Percentiles rank a stretch among this genome's conserved stretches.
These are phyloP conservation scores for Brassica nigra DNA, from an alignment of 345 rosid species.

Conservation along the genomic window DNA sequence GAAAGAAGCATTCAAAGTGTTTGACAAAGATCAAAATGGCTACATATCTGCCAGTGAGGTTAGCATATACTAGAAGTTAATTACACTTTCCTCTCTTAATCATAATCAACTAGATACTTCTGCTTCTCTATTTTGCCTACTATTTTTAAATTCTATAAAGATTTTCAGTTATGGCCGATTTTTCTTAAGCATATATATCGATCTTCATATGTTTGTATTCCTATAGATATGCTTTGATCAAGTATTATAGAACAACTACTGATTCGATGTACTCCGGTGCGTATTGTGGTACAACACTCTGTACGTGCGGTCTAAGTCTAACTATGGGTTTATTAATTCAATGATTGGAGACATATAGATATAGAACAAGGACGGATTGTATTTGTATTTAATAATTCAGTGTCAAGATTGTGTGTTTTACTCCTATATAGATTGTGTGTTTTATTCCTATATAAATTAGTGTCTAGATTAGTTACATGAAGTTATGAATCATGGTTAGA, in stretches of 20 bases:
- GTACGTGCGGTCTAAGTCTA: conserved; percentile 14
- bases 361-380: background rate
- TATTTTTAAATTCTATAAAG: background rate
- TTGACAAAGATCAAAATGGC: conserved; percentile 87
- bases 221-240: background rate
- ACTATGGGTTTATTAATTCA: background rate
- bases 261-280: background rate
- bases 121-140: background rate
- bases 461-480: background rate
- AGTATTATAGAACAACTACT: background rate
- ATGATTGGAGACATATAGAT: conserved; percentile 1
- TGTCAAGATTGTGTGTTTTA: background rate
- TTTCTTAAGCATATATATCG: background rate
- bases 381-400: background rate
- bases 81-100: background rate
- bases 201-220: background rate
- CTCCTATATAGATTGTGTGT: no score
- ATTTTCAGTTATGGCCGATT: background rate
- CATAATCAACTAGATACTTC: no score
- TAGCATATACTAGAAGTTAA: background rate
- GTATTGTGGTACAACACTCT: background rate
- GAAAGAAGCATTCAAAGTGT: conserved; percentile 82
- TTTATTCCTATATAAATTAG: background rate
- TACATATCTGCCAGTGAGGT: conserved; percentile 86
- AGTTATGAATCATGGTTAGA: background rate